These are phyloP conservation scores for Xylaria sp. DNA, from an alignment of 2,329 filamentous ascomycete species.

Conservation along the genomic window DNA sequence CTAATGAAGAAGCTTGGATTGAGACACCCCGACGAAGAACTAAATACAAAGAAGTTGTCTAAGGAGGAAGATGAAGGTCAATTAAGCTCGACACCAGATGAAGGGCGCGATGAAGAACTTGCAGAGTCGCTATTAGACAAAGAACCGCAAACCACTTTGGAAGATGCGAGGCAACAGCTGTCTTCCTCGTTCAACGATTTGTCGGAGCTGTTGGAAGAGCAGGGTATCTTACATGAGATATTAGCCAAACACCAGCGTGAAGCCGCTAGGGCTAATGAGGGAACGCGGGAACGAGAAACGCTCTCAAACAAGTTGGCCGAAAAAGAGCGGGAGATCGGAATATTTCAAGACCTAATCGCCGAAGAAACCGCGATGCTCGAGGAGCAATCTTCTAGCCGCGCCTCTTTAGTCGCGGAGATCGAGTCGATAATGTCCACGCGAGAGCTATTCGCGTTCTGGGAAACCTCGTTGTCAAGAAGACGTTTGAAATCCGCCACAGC, in stretches of 20 bases:
- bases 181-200: conserved; percentile 11
- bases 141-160: background rate
- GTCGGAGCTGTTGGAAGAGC: conserved; percentile 15
- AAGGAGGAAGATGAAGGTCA: conserved; percentile 1
- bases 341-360: conserved; percentile 22
- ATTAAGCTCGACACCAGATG: background rate
- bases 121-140: conserved; percentile 5
- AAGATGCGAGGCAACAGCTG: conserved; percentile 1
- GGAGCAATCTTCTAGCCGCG: conserved; percentile 1
- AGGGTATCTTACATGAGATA: conserved; percentile 6
- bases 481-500: conserved; percentile 20
- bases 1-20: background rate
- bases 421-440: conserved; percentile 24
- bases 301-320: conserved; percentile 3
- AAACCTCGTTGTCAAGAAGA: conserved; percentile 32
- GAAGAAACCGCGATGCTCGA: conserved; percentile 25
- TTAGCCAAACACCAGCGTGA: conserved; percentile 12
- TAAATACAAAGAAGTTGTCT: background rate
- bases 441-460: conserved; percentile 40
- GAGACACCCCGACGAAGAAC: background rate
- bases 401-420: conserved; percentile 6
- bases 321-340: conserved; percentile 29
- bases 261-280: background rate
- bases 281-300: background rate
- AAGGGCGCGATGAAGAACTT: background rate